phyloP scores from a whole-genome alignment of 768 basidiomycete genomes.

The Lactarius akahatsu region DNA sequence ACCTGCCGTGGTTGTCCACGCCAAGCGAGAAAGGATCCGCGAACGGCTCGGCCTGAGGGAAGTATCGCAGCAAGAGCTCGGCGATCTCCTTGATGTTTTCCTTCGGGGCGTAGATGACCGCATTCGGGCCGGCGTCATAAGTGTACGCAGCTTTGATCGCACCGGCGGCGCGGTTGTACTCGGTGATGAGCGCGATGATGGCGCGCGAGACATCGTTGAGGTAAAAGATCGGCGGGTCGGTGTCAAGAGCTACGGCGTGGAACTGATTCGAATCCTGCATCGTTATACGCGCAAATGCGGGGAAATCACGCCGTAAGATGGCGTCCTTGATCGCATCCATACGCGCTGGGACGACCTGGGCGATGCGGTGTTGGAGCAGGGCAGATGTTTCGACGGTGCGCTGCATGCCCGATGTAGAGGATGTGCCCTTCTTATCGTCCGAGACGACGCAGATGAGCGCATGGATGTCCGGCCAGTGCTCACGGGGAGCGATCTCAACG shows the following conservation, averaged over 20 bases:
- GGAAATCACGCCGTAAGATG: slow-evolving; percentile 78
- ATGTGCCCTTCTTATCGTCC: slow-evolving; percentile 95
- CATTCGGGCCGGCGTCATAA: slow-evolving; percentile 98
- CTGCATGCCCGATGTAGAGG: slow-evolving; percentile 96
- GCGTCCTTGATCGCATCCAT: slow-evolving; percentile 83
- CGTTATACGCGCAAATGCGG: slow-evolving; percentile 84
- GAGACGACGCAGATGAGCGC: slow-evolving; percentile 97
- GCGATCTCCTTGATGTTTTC: slow-evolving; percentile 79
- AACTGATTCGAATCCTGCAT: slow-evolving; percentile 99
- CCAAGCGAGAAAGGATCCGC: slow-evolving; percentile 67
- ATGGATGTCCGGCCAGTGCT: slow-evolving; percentile 94
- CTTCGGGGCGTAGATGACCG: slow-evolving; percentile 88
- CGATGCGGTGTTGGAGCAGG: slow-evolving; percentile 87
- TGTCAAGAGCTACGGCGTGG: slow-evolving; percentile 97
- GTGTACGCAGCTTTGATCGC: slow-evolving; percentile 91
- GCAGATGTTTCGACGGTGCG: slow-evolving; percentile 90
- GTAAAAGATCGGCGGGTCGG: slow-evolving; percentile 97
- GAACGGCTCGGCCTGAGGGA: slow-evolving; percentile 80
- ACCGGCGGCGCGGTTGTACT: slow-evolving; percentile 82
- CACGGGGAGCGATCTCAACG: slow-evolving; percentile 76
- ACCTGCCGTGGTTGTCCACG: slow-evolving; percentile 45
- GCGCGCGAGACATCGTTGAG: slow-evolving; percentile 96
- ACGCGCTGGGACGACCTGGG: slow-evolving; percentile 78
- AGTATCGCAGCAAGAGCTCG: slow-evolving; percentile 73
- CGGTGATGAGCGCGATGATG: slow-evolving; percentile 88